Evolutionary conservation across 306 rosid species (phyloP).

Genomic region (Sesbania bispinosa): DNA sequence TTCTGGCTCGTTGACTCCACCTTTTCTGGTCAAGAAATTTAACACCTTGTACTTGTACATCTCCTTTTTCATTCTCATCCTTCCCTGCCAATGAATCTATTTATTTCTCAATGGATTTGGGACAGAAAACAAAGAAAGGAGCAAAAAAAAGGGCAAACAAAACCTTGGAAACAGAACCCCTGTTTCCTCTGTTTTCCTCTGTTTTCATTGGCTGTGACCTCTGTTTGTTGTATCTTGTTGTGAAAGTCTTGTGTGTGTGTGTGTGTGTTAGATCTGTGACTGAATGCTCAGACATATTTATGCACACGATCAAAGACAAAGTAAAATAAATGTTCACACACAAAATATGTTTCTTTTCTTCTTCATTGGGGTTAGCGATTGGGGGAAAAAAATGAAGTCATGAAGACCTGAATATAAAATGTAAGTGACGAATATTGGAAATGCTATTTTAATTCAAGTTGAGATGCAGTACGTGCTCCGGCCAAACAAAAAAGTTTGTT

Average conservation of each 20-base stretch:
- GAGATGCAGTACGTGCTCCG: not conserved
- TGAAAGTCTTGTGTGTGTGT: too few relatives aligned
- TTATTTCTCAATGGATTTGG: not conserved
- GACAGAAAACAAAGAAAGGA: not conserved
- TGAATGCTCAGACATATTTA: not conserved
- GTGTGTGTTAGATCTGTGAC: not conserved
- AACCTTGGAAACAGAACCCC: slow-evolving; percentile 26
- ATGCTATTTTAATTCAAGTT: not conserved
- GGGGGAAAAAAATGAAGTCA: not conserved
- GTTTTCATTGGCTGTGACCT: too few relatives aligned
- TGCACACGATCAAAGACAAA: not conserved
- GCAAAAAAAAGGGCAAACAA: too few relatives aligned
- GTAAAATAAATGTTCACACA: slow-evolving; percentile 10
- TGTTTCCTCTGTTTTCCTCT: slow-evolving; percentile 18
- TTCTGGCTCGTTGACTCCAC: slow-evolving; percentile 39
- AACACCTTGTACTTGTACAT: slow-evolving; percentile 33
- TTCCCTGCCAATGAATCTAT: not conserved
- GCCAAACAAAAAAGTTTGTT: not conserved
- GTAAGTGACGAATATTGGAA: not conserved
- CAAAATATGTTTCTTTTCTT: not conserved
- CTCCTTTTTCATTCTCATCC: not conserved
- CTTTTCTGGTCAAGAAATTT: slow-evolving; percentile 49
- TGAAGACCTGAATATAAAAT: slow-evolving; percentile 11
- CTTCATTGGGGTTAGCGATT: not conserved
- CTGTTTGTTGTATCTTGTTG: not conserved